phyloP scores from a whole-genome alignment of 306 rosid species.

The Corylus heterophylla region DNA sequence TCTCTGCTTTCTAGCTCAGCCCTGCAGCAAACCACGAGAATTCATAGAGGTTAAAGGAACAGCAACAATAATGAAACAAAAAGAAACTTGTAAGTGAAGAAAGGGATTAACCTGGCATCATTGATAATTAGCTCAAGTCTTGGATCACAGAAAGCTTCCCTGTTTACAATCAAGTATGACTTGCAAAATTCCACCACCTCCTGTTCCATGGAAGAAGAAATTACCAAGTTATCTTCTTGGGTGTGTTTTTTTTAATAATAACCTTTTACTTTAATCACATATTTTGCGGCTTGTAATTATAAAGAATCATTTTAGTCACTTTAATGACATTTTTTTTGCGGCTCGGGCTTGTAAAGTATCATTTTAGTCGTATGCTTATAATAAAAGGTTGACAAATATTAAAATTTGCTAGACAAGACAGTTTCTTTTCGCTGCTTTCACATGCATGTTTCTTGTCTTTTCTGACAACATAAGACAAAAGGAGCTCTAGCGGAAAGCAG shows the following conservation, averaged over 20 bases:
- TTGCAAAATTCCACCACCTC: slow-evolving; percentile 95
- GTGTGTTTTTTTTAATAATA: background rate
- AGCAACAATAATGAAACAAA: background rate
- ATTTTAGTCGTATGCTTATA: background rate
- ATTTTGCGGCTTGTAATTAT: background rate
- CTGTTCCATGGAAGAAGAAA: slow-evolving; percentile 46
- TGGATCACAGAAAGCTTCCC: slow-evolving; percentile 79
- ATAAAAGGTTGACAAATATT: background rate
- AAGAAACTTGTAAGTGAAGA: background rate
- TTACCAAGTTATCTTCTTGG: background rate
- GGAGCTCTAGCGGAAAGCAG: background rate
- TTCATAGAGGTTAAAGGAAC: background rate
- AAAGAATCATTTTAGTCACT: background rate
- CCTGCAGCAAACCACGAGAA: slow-evolving; percentile 44
- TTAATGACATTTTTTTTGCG: background rate
- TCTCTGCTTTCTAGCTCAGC: slow-evolving; percentile 69
- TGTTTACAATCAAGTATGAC: slow-evolving; percentile 76
- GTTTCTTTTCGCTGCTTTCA: background rate
- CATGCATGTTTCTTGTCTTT: background rate
- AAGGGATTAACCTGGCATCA: slow-evolving; percentile 67
- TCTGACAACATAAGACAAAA: background rate
- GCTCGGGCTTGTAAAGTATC: background rate
- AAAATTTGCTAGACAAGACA: background rate
- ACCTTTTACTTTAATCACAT: background rate
- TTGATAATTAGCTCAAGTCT: slow-evolving; percentile 83